A percentile compares a stretch with the other conserved stretches of the same genome.
phyloP scores from a whole-genome alignment of 805 yeast species.

The Starmerella khaoyaiensis region DNA sequence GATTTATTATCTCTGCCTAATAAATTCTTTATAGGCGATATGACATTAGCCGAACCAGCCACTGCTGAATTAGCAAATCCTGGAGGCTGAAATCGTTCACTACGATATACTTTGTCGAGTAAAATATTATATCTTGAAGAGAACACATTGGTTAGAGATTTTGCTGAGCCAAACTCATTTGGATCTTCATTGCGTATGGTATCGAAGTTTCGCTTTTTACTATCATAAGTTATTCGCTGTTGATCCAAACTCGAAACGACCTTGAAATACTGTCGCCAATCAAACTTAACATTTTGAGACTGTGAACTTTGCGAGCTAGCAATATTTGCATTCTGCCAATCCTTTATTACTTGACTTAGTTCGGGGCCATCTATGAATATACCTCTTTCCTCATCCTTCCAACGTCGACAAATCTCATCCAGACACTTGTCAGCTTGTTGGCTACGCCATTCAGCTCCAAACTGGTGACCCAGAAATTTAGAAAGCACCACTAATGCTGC shows the following conservation, averaged over 20 bases:
- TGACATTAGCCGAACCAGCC: slow-evolving; percentile 20
- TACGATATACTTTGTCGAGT: slow-evolving; percentile 59
- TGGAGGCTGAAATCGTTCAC: slow-evolving; percentile 50
- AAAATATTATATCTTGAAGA: slow-evolving; percentile 46
- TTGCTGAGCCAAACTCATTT: slow-evolving; percentile 11
- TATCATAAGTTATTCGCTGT: slow-evolving; percentile 18
- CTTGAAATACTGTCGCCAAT: slow-evolving; percentile 64
- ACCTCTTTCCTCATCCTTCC: slow-evolving; percentile 88
- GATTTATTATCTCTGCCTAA: slow-evolving; percentile 66
- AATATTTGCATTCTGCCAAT: slow-evolving; percentile 30
- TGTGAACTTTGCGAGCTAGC: slow-evolving; percentile 1
- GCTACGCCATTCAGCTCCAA: slow-evolving; percentile 80
- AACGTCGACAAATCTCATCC: slow-evolving; percentile 63
- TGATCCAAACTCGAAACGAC: slow-evolving; percentile 52
- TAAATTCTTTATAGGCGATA: slow-evolving; percentile 70
- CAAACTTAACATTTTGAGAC: slow-evolving; percentile 24
- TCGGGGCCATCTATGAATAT: slow-evolving; percentile 70
- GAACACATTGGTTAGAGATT: slow-evolving; percentile 22
- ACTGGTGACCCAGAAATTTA: slow-evolving; percentile 57
- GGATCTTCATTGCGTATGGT: slow-evolving; percentile 13
- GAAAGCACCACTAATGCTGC: slow-evolving; percentile 67
- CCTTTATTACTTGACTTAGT: slow-evolving; percentile 49
- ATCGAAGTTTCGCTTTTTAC: slow-evolving; percentile 46
- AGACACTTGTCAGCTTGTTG: slow-evolving; percentile 47
- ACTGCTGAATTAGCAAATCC: slow-evolving; percentile 8